Conservation (phyloP, 164 flowering plant species). For the Platanus orientalis region DNA sequence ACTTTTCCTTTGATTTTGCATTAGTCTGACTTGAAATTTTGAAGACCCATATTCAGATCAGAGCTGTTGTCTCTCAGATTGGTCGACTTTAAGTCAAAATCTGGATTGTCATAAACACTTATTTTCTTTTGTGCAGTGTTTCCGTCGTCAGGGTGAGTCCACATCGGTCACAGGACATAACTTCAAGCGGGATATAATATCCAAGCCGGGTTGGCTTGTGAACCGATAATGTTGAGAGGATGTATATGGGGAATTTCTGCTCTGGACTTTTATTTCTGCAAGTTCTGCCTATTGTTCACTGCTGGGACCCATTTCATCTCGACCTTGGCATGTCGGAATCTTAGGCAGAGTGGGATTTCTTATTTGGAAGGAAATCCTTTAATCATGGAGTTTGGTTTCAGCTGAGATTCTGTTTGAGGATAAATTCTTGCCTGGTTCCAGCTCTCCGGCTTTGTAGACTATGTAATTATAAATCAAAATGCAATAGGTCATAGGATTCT, state of each 20-base stretch:
- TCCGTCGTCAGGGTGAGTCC: constrained; percentile 86
- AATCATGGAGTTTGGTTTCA: background rate
- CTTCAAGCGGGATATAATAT: constrained; percentile 52
- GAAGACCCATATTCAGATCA: background rate
- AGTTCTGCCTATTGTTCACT: background rate
- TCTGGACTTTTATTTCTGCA: too few relatives aligned
- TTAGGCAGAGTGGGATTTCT: background rate
- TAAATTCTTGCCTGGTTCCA: too few relatives aligned
- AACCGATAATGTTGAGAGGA: constrained; percentile 9
- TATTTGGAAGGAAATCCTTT: background rate
- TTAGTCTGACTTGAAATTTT: too few relatives aligned
- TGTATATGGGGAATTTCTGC: background rate
- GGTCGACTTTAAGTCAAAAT: background rate
- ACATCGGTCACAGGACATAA: constrained; percentile 75
- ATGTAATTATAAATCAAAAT: too few relatives aligned
- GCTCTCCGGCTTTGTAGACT: too few relatives aligned
- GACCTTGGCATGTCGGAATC: background rate
- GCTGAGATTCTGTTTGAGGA: background rate
- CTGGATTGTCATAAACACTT: background rate
- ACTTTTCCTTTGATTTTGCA: too few relatives aligned
- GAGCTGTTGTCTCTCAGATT: background rate
- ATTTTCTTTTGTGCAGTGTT: constrained; percentile 61
- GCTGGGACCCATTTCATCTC: background rate
- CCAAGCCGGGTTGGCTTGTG: constrained; percentile 88
- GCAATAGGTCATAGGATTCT: too few relatives aligned